Percentiles rank a stretch among this genome's conserved stretches.
phyloP scores from a whole-genome alignment of 179 eudicot genomes.

The Corrigiola litoralis region DNA sequence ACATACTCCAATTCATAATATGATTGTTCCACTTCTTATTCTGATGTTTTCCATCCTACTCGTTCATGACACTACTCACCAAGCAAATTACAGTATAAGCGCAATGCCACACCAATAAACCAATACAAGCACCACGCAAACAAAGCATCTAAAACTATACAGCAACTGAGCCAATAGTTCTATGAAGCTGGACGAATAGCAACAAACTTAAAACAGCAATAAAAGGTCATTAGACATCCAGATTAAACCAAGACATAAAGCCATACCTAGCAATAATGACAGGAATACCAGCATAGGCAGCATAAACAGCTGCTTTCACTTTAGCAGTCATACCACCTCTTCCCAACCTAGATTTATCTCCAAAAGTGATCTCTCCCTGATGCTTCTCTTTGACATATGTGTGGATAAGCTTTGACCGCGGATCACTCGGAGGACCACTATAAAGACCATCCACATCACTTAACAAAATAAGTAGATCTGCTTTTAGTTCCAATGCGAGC shows the following conservation, averaged over 20 bases:
- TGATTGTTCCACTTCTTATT: too few species aligned
- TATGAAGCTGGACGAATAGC: neutral
- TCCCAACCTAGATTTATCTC: conserved; percentile 92
- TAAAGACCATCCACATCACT: conserved; percentile 99
- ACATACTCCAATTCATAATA: too few species aligned
- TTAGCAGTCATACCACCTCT: conserved; percentile 99
- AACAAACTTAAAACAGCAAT: neutral
- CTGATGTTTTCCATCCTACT: too few species aligned
- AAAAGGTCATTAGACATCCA: neutral
- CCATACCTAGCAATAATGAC: conserved; percentile 90
- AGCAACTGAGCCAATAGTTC: neutral
- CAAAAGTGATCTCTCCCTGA: conserved; percentile 79
- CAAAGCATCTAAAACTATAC: neutral
- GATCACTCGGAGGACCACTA: conserved; percentile 94
- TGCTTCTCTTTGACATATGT: conserved; percentile 79
- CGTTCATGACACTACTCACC: too few species aligned
- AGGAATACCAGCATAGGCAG: conserved; percentile 81
- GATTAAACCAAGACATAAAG: neutral
- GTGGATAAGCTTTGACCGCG: conserved; percentile 69
- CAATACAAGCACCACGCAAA: neutral
- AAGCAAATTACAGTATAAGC: too few species aligned
- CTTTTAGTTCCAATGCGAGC: conserved; percentile 86
- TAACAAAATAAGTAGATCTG: conserved; percentile 87
- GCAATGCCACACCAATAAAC: too few species aligned
- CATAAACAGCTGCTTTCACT: conserved; percentile 91